A percentile compares a stretch with the other conserved stretches of the same genome.
phyloP scores from a whole-genome alignment of 371 early-diverging fungal genomes.

The Apophysomyces variabilis region DNA sequence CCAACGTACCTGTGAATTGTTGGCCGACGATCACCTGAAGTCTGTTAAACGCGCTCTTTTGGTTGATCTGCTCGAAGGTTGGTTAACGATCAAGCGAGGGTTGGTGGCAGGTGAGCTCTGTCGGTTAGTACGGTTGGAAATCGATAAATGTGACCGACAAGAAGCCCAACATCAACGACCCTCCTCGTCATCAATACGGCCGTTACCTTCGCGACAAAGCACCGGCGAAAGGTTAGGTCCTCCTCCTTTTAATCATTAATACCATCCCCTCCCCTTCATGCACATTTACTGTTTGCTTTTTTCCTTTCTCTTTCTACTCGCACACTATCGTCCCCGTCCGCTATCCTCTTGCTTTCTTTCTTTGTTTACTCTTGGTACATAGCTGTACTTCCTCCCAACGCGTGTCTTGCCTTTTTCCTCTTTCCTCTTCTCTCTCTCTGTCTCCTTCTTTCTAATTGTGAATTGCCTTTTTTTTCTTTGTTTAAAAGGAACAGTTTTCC shows the following conservation, averaged over 20 bases:
- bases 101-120: constrained; percentile 40
- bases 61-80: constrained; percentile 39
- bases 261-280: neutral
- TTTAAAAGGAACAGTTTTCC: neutral
- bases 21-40: constrained; percentile 27
- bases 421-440: neutral
- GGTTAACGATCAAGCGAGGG: constrained; percentile 44
- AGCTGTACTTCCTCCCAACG: too few species aligned
- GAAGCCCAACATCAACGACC: neutral
- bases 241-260: neutral
- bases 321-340: neutral
- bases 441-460: neutral
- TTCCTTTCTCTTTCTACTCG: neutral
- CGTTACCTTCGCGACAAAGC: constrained; percentile 4
- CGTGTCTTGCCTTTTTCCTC: too few species aligned
- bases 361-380: too few species aligned
- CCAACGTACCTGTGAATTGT: constrained; percentile 42
- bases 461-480: neutral
- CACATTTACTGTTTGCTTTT: neutral
- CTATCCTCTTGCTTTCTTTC: neutral
- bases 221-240: constrained; percentile 1
- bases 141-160: constrained; percentile 45
- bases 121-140: constrained; percentile 39
- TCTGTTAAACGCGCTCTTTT: constrained; percentile 35
- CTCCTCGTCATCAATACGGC: constrained; percentile 6